phyloP scores from a whole-genome alignment of 345 rosid species.

The Gossypium australe region DNA sequence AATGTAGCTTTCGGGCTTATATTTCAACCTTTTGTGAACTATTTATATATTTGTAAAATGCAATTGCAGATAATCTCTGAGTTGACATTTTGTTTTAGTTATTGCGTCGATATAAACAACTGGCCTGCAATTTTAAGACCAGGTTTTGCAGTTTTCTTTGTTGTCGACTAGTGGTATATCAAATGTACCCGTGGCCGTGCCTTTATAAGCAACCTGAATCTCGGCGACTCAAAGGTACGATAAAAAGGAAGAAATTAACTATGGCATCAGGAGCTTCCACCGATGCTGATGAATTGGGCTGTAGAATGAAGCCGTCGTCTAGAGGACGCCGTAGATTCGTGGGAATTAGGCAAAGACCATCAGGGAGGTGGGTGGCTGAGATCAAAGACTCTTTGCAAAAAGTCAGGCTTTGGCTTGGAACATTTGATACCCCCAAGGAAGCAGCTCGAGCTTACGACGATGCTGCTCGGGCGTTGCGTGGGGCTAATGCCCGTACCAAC shows the following conservation, averaged over 20 bases:
- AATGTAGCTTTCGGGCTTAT: too few species aligned
- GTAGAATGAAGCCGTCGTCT: slow-evolving; percentile 32
- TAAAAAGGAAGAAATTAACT: neutral
- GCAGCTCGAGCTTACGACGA: slow-evolving; percentile 50
- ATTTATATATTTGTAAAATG: too few species aligned
- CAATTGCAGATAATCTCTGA: too few species aligned
- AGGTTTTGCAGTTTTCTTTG: slow-evolving; percentile 1
- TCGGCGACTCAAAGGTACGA: neutral
- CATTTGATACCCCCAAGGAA: slow-evolving; percentile 52
- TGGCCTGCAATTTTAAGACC: slow-evolving; percentile 12
- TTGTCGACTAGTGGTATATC: neutral
- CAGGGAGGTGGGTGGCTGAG: slow-evolving; percentile 59
- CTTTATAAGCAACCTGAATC: neutral
- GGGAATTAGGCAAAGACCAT: slow-evolving; percentile 50
- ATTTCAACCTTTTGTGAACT: too few species aligned
- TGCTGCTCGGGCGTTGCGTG: slow-evolving; percentile 45
- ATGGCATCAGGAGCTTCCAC: neutral
- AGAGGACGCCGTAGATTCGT: slow-evolving; percentile 46
- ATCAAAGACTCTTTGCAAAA: slow-evolving; percentile 47
- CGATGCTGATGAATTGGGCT: neutral
- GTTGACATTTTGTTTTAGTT: too few species aligned
- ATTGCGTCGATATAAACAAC: neutral
- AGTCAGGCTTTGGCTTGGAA: slow-evolving; percentile 54
- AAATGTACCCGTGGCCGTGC: neutral
- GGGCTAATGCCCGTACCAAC: slow-evolving; percentile 46